phyloP scores from a whole-genome alignment of 176 grass and related monocot genomes.

The Aegilops sharonensis region DNA sequence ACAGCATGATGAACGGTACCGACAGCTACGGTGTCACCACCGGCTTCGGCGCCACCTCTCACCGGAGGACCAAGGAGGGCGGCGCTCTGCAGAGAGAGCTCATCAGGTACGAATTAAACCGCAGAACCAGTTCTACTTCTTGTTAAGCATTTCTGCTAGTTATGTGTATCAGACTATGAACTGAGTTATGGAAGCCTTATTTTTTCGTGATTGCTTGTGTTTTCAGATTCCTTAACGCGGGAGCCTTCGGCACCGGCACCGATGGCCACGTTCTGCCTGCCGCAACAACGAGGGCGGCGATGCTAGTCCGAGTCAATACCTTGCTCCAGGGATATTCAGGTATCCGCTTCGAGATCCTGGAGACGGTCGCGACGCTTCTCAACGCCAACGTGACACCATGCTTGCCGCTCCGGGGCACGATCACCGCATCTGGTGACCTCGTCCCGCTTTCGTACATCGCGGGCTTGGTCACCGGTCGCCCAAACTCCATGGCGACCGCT shows the following conservation, averaged over 20 bases:
- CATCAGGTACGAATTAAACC: not conserved
- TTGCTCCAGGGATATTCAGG: constrained; percentile 85
- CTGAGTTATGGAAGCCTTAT: not conserved
- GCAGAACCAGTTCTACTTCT: not conserved
- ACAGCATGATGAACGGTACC: not conserved
- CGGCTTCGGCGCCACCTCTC: not conserved
- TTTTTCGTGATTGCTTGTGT: not conserved
- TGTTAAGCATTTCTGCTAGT: not conserved
- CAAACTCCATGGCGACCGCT: constrained; percentile 41
- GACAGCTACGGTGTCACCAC: constrained; percentile 7
- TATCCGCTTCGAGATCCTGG: constrained; percentile 85
- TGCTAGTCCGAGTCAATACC: constrained; percentile 86
- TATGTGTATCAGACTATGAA: too few relatives aligned
- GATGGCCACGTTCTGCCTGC: constrained; percentile 60
- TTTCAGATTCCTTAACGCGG: constrained; percentile 19
- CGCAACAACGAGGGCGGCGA: constrained; percentile 50
- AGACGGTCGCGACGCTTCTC: constrained; percentile 61
- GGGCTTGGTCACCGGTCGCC: constrained; percentile 58
- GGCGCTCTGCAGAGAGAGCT: not conserved
- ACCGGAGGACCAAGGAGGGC: not conserved
- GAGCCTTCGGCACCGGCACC: constrained; percentile 55
- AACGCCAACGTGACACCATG: constrained; percentile 81
- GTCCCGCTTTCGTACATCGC: constrained; percentile 85
- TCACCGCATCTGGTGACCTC: constrained; percentile 82
- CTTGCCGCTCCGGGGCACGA: constrained; percentile 76